A percentile compares a stretch with the other conserved stretches of the same genome.
phyloP scores from a whole-genome alignment of 2,329 filamentous ascomycete species.

The Capronia coronata region DNA sequence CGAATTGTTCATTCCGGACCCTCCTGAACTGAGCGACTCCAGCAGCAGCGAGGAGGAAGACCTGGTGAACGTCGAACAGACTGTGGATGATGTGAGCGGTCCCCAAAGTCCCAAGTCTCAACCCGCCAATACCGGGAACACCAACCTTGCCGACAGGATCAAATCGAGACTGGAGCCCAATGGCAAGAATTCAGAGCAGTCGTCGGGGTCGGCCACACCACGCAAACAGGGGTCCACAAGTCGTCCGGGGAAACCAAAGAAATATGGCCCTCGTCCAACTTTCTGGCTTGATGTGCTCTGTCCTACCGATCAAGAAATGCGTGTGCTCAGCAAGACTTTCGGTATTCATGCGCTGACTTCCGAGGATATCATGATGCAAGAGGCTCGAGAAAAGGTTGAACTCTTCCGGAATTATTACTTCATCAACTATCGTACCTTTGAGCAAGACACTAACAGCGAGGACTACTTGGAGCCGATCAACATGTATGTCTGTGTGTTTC shows the following conservation, averaged over 20 bases:
- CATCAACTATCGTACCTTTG: constrained; percentile 95
- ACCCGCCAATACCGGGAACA: background rate
- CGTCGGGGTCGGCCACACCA: constrained; percentile 42
- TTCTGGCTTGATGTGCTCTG: constrained; percentile 95
- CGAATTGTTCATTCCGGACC: constrained; percentile 87
- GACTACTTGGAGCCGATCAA: constrained; percentile 93
- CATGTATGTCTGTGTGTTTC: constrained; percentile 95
- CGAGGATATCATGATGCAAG: constrained; percentile 95
- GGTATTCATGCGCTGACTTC: constrained; percentile 92
- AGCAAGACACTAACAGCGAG: constrained; percentile 83
- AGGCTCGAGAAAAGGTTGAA: constrained; percentile 96
- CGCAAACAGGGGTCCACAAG: constrained; percentile 29
- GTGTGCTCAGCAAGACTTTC: constrained; percentile 82
- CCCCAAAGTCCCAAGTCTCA: constrained; percentile 22
- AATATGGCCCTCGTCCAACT: constrained; percentile 75
- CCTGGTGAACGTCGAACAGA: constrained; percentile 2
- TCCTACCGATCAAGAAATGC: constrained; percentile 93
- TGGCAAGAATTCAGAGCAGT: constrained; percentile 17
- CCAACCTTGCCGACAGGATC: constrained; percentile 5
- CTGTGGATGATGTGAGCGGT: constrained; percentile 2
- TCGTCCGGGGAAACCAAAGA: constrained; percentile 41
- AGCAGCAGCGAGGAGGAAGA: constrained; percentile 59
- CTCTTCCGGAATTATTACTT: constrained; percentile 98
- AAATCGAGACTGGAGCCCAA: constrained; percentile 8
- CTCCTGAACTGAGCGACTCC: constrained; percentile 65